Base-by-base conservation (phyloP, 2,329 filamentous ascomycete genomes). In the Thelonectria discophora region DNA sequence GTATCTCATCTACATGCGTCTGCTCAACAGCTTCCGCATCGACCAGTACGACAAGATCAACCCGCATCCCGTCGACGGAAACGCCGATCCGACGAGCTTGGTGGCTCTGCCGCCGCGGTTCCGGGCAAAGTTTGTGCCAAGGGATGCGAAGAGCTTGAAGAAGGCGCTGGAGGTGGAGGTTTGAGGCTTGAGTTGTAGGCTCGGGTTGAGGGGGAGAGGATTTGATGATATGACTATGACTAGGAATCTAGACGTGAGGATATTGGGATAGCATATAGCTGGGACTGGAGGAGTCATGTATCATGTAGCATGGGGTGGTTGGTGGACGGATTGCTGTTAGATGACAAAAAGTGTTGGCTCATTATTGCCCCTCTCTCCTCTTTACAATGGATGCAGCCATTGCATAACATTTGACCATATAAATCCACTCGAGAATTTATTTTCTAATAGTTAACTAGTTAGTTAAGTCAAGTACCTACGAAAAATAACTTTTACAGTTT, bases 1-100 rank as follows among this genome's bases (percentile, higher is more conserved):
- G 17, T 90, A 90, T 62, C 78, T 89, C 10, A 79, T 88, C 11
- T 90, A 87, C 69, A 81, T 89, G 75, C 81, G 88, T 30, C 82
- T 87, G 65, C 75, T 90, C 24, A 86, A 83, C 72, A 84, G 84
- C 67, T 89, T 90, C 73, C 82, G 83, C 62, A 82, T 90, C 57
- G 76, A 84, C 55, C 82, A 82, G 62, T 75, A 80, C 53, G 83
- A 84, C 42, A 77, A 82, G 7, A 80, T 86, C 0, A 85, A 89
- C 54, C 83, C 81, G 27, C 82, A 90, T 71, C 88, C 87, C 2
- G 76, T 90, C 8, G 76, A 75, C 11, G 88, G 88, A 0, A 88
- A 83, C 65, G 78, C 82, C 3, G 87, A 89, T 68, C 87, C 86
- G 1, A 86, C 85, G 3, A 88, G 86, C 63, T 72, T 90, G 61